phyloP scores from a whole-genome alignment of 2,329 filamentous ascomycete genomes.

The Venturia carpophila region DNA sequence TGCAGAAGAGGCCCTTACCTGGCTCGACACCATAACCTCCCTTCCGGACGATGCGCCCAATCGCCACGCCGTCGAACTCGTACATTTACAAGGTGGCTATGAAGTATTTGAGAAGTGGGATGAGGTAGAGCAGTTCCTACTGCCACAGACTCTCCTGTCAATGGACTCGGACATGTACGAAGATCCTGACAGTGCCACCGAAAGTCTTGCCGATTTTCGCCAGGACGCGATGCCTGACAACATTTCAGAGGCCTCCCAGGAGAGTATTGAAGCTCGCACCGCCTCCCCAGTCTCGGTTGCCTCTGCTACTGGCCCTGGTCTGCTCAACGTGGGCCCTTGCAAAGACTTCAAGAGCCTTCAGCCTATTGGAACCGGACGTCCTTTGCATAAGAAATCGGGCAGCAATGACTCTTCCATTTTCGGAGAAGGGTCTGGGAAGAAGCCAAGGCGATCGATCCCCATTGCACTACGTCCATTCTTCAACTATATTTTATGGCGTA shows the following conservation, averaged over 20 bases:
- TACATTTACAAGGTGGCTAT: conserved; percentile 41
- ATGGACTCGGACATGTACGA: conserved; percentile 29
- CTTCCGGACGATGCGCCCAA: conserved; percentile 27
- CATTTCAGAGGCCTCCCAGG: conserved; percentile 38
- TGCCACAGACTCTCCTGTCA: conserved; percentile 43
- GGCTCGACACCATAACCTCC: conserved; percentile 46
- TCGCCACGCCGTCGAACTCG: conserved; percentile 27
- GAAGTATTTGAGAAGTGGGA: conserved; percentile 42
- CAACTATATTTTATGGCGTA: conserved; percentile 45
- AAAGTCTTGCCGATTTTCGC: conserved; percentile 21
- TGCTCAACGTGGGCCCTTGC: conserved; percentile 28
- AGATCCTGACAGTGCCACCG: conserved; percentile 5
- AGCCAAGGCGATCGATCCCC: conserved; percentile 30
- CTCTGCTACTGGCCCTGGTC: conserved; percentile 28
- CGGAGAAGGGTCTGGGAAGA: conserved; percentile 20
- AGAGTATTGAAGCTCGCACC: conserved; percentile 33
- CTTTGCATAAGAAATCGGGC: conserved; percentile 17
- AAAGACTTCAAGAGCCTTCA: conserved; percentile 21
- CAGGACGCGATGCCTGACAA: conserved; percentile 30
- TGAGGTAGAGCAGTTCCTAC: conserved; percentile 42
- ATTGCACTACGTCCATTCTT: conserved; percentile 39
- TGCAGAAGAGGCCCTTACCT: conserved; percentile 41
- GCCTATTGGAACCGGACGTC: conserved; percentile 22
- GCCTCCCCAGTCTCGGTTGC: conserved; percentile 34
- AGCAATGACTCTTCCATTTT: conserved; percentile 20